A percentile compares a stretch with the other conserved stretches of the same genome.
phyloP scores from a whole-genome alignment of 116 monocot genomes.

The Cymodocea nodosa region DNA sequence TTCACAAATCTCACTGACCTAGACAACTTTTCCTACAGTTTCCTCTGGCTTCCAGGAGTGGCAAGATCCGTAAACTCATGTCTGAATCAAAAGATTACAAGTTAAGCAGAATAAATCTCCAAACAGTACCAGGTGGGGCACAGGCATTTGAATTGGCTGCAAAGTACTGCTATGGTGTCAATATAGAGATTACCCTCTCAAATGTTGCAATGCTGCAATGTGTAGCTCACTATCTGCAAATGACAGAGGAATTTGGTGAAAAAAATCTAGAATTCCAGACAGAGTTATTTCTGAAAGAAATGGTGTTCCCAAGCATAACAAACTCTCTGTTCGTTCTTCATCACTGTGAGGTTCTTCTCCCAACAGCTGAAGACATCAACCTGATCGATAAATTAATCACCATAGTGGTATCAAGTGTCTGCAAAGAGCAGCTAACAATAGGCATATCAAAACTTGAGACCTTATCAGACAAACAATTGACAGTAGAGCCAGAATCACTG shows the following conservation, averaged over 20 bases:
- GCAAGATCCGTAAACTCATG: constrained; percentile 64
- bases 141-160: constrained; percentile 79
- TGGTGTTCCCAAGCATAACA: constrained; percentile 36
- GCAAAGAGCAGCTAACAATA: constrained; percentile 66
- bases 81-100: constrained; percentile 51
- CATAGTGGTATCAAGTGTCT: constrained; percentile 41
- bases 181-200: constrained; percentile 44
- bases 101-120: constrained; percentile 34
- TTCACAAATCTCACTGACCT: background rate
- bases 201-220: constrained; percentile 68
- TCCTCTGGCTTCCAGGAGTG: constrained; percentile 70
- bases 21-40: constrained; percentile 26
- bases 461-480: constrained; percentile 4
- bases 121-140: constrained; percentile 55
- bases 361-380: constrained; percentile 54
- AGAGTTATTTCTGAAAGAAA: constrained; percentile 53
- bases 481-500: constrained; percentile 17
- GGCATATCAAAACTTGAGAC: constrained; percentile 61
- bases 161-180: constrained; percentile 71
- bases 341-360: constrained; percentile 48
- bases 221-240: constrained; percentile 55
- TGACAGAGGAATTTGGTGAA: constrained; percentile 74
- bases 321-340: constrained; percentile 55
- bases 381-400: constrained; percentile 38
- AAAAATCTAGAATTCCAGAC: constrained; percentile 46